These are phyloP conservation scores for Nymphaea colorata DNA, from an alignment of 164 flowering plant genomes.

Conservation along the genomic window DNA sequence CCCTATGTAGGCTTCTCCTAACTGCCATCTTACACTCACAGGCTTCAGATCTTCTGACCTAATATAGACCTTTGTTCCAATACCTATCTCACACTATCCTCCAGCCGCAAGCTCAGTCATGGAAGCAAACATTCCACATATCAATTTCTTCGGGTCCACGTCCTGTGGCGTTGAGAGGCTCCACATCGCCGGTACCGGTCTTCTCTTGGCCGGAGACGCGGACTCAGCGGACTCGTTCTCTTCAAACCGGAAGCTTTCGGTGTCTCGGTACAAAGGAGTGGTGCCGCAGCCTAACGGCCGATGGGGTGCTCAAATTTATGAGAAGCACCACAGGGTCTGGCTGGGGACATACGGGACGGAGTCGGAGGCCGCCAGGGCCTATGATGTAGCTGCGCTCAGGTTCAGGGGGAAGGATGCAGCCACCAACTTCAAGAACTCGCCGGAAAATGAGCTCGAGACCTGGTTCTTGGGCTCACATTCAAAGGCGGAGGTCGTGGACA, in stretches of 20 bases:
- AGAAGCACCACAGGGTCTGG: conserved; percentile 97
- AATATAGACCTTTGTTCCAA: no score
- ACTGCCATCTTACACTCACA: no score
- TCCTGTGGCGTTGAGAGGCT: no score
- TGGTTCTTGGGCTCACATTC: conserved; percentile 59
- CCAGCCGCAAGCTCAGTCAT: no score
- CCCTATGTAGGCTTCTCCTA: no score
- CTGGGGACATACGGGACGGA: conserved; percentile 85
- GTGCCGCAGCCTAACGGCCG: conserved; percentile 96
- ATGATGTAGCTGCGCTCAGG: conserved; percentile 78
- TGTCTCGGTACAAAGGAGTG: conserved; percentile 81
- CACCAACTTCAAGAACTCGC: conserved; percentile 49
- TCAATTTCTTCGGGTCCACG: no score
- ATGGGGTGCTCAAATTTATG: conserved; percentile 96
- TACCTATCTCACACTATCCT: no score
- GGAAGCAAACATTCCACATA: no score
- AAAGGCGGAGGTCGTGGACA: conserved; percentile 78
- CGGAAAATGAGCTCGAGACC: conserved; percentile 23
- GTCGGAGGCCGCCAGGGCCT: conserved; percentile 71
- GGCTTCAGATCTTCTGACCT: no score
- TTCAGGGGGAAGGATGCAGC: conserved; percentile 89
- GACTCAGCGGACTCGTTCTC: conserved; percentile 40
- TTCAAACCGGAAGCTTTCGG: conserved; percentile 69
- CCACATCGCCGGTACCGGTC: no score
- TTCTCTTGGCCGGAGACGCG: conserved; percentile 45